Base-by-base conservation (phyloP, 257 asterid genomes). In the Echium plantagineum region DNA sequence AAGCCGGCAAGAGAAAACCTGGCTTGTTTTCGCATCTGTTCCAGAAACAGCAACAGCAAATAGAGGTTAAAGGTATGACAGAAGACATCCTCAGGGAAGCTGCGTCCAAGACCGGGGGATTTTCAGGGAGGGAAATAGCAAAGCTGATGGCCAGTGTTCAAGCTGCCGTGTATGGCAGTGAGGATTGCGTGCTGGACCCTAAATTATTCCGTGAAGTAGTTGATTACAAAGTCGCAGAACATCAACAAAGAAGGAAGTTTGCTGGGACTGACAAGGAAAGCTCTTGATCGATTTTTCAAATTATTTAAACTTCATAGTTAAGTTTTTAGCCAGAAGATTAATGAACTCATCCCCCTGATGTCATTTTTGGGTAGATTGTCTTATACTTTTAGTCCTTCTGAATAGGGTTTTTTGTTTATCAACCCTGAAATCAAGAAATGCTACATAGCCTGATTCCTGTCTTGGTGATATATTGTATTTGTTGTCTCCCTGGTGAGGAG, bases 81-180 rank as follows among this genome's bases (percentile, higher is more conserved):
- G 95, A 91, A 32, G 96, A 84, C 19, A 70, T 88, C 20, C 56
- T 91, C 42, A 83, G 70, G 67, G 98, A 88, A 78, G 96, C 94
- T 52, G 98, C 95, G 18, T 81, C 77, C 6, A 88, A 72, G 72
- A 84, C 85, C 0, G 78, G 66, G 26, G 98, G 95, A 4, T 91
- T 91, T 74, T 91, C 96, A 10, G 98, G 98, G 30, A 82, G 98
- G 63, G 98, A 91, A 75, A 82, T 88, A 1, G 98, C 98, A 0
- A 88, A 91, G 74, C 80, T 88, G 75, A 82, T 91, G 96, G 96
- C 95, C 0, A 72, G 97, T 54, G 89, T 91, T 64, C 98, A 85
- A 70, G 96, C 98, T 35, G 94, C 98, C 0, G 98, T 91, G 5
- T 91, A 91, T 15, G 98, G 98, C 24, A 88, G 87, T 32, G 76